Percentiles rank a stretch among this genome's conserved stretches.
Evolutionary conservation across 1,284 basidiomycete genomes (phyloP).

Genomic region (Tylopilus sp.): DNA sequence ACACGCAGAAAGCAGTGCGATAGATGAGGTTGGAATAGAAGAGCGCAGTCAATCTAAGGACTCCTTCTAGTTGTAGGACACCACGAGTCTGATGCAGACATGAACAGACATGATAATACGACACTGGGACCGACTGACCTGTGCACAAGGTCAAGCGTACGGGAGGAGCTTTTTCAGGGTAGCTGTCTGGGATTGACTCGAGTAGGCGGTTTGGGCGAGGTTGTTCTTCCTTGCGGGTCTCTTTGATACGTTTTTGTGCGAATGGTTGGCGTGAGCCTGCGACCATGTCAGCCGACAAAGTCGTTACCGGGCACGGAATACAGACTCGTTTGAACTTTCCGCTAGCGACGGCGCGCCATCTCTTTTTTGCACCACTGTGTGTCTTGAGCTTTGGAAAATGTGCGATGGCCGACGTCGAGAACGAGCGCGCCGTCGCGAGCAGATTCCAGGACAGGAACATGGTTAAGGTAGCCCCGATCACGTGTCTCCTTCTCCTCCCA

Average conservation of each 20-base stretch:
- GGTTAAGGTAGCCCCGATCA: conserved; percentile 13
- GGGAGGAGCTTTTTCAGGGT: conserved; percentile 66
- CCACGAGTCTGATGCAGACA: conserved; percentile 8
- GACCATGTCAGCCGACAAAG: conserved; percentile 2
- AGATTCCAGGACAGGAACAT: conserved; percentile 24
- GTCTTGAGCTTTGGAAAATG: conserved; percentile 69
- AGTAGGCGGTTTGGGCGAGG: conserved; percentile 62
- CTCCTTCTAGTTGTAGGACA: conserved; percentile 10
- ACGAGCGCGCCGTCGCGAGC: conserved; percentile 27
- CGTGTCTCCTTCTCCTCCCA: conserved; percentile 12
- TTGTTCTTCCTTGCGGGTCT: conserved; percentile 60
- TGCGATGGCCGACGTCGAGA: conserved; percentile 45
- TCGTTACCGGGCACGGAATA: conserved; percentile 8
- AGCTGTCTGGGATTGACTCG: conserved; percentile 57
- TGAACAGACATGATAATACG: neutral
- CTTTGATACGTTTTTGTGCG: conserved; percentile 70
- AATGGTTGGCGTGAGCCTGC: conserved; percentile 65
- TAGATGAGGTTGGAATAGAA: conserved; percentile 10
- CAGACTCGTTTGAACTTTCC: conserved; percentile 77
- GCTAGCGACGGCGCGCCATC: conserved; percentile 67
- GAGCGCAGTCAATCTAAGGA: conserved; percentile 8
- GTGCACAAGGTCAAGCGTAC: conserved; percentile 46
- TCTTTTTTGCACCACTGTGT: conserved; percentile 77
- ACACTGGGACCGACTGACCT: conserved; percentile 11
- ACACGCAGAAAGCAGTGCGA: conserved; percentile 32